Percentiles rank a stretch among this genome's conserved stretches.
Conservation (phyloP, 179 eudicot species). For the Vitellaria paradoxa region DNA sequence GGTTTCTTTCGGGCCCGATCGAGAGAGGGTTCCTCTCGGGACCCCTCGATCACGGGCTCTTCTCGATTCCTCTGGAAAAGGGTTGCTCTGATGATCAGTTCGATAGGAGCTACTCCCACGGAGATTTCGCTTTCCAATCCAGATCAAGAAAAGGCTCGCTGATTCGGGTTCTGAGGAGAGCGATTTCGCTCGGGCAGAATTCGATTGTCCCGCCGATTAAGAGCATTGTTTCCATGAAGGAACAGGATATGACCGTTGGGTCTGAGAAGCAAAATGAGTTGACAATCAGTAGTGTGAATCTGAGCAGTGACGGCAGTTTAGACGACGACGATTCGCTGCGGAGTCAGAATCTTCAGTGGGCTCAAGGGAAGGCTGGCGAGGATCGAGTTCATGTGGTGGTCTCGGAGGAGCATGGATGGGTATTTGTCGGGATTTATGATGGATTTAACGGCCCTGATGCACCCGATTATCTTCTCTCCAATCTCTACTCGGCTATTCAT, state of each 20-base stretch:
- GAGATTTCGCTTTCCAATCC: slow-evolving; percentile 34
- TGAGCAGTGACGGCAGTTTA: slow-evolving; percentile 59
- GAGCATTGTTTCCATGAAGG: slow-evolving; percentile 28
- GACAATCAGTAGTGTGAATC: slow-evolving; percentile 43
- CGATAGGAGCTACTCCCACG: slow-evolving; percentile 47
- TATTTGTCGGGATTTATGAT: slow-evolving; percentile 91
- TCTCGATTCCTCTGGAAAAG: slow-evolving; percentile 34
- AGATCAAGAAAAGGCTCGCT: slow-evolving; percentile 44
- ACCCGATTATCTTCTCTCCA: slow-evolving; percentile 70
- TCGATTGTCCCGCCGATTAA: slow-evolving; percentile 75
- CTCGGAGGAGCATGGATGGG: slow-evolving; percentile 92
- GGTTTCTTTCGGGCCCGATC: slow-evolving; percentile 70
- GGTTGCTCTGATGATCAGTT: slow-evolving; percentile 33
- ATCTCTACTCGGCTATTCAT: slow-evolving; percentile 62
- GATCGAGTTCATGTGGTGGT: slow-evolving; percentile 96
- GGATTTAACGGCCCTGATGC: slow-evolving; percentile 99
- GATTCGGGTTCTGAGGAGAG: slow-evolving; percentile 50
- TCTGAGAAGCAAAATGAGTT: slow-evolving; percentile 47
- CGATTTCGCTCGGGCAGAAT: slow-evolving; percentile 56
- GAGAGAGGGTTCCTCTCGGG: slow-evolving; percentile 61
- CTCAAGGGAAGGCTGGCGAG: slow-evolving; percentile 95
- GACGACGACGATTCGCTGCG: slow-evolving; percentile 56
- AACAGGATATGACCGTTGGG: slow-evolving; percentile 51
- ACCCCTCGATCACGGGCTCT: slow-evolving; percentile 43
- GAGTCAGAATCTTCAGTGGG: slow-evolving; percentile 85